These are phyloP conservation scores for Leucocoprinus sp. DNA, from an alignment of 768 basidiomycete genomes.

Conservation along the genomic window DNA sequence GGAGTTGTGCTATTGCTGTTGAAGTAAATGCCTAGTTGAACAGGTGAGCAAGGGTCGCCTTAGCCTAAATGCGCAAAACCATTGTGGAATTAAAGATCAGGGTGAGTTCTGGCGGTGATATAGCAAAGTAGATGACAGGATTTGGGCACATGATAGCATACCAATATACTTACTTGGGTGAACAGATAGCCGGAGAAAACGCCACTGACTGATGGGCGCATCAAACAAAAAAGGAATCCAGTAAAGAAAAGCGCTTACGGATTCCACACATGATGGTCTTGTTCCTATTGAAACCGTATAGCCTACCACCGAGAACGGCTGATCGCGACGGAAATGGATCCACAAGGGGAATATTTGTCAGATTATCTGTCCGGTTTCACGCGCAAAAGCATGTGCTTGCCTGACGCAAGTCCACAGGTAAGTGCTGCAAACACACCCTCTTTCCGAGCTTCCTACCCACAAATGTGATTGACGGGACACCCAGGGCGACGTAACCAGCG, in stretches of 20 bases:
- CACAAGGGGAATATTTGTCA: slow-evolving; percentile 16
- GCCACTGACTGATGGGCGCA: slow-evolving; percentile 39
- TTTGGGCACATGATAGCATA: slow-evolving; percentile 22
- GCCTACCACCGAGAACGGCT: slow-evolving; percentile 56
- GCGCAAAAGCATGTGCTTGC: slow-evolving; percentile 34
- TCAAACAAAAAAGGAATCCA: slow-evolving; percentile 13
- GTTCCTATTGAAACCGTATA: slow-evolving; percentile 61
- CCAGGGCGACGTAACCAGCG: slow-evolving; percentile 1
- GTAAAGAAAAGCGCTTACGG: slow-evolving; percentile 38
- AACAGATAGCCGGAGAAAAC: slow-evolving; percentile 65
- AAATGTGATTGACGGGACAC: slow-evolving; percentile 9
- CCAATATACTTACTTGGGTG: slow-evolving; percentile 48
- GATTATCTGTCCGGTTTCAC: no score
- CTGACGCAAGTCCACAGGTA: slow-evolving; percentile 60
- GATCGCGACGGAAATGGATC: slow-evolving; percentile 12
- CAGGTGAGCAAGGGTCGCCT: slow-evolving; percentile 10
- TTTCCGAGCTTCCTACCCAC: slow-evolving; percentile 53
- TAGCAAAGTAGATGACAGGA: slow-evolving; percentile 11
- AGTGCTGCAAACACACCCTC: slow-evolving; percentile 70
- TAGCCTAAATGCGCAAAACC: slow-evolving; percentile 6
- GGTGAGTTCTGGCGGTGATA: slow-evolving; percentile 9
- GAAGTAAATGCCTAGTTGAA: slow-evolving; percentile 29
- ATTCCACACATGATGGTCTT: slow-evolving; percentile 55
- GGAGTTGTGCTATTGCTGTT: slow-evolving; percentile 30
- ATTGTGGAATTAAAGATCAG: slow-evolving; percentile 11